Conservation (phyloP, 1,139 yeast species). For the Ogataea hybrid region DNA sequence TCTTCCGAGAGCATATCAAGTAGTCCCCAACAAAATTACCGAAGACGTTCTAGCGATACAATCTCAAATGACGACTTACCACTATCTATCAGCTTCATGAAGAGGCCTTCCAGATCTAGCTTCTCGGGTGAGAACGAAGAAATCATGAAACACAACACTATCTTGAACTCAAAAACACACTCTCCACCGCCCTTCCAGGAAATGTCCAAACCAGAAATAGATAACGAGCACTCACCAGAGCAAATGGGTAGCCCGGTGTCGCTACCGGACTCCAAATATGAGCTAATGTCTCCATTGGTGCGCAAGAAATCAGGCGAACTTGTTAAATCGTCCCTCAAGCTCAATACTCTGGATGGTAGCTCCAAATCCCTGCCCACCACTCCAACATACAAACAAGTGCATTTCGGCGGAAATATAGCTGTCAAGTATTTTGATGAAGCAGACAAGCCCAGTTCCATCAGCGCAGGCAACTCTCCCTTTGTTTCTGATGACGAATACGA, state of each 20-base stretch:
- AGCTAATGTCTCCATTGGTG: constrained; percentile 25
- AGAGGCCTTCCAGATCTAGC: constrained; percentile 30
- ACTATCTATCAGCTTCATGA: constrained; percentile 29
- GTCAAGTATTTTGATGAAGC: constrained; percentile 68
- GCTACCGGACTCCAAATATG: constrained; percentile 13
- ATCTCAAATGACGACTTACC: constrained; percentile 25
- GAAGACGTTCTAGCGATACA: constrained; percentile 19
- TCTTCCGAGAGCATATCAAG: not conserved
- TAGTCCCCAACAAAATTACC: not conserved
- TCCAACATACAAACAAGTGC: constrained; percentile 69
- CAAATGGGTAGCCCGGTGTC: constrained; percentile 15
- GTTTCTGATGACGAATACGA: constrained; percentile 34
- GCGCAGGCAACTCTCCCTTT: constrained; percentile 63
- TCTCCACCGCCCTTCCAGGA: not conserved
- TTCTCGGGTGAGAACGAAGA: constrained; percentile 23
- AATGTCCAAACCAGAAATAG: not conserved
- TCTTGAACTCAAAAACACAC: constrained; percentile 22
- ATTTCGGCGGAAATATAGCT: constrained; percentile 62
- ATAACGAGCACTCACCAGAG: constrained; percentile 4
- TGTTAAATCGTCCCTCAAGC: constrained; percentile 69
- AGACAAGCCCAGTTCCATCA: constrained; percentile 74
- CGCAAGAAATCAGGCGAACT: constrained; percentile 61
- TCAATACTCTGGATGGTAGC: constrained; percentile 38
- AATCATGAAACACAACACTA: constrained; percentile 31
- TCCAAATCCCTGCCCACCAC: constrained; percentile 70